A percentile compares a stretch with the other conserved stretches of the same genome.
These are phyloP conservation scores for Naegleria lovaniensis DNA, from an alignment of 208 protist genomes.

Conservation along the genomic window DNA sequence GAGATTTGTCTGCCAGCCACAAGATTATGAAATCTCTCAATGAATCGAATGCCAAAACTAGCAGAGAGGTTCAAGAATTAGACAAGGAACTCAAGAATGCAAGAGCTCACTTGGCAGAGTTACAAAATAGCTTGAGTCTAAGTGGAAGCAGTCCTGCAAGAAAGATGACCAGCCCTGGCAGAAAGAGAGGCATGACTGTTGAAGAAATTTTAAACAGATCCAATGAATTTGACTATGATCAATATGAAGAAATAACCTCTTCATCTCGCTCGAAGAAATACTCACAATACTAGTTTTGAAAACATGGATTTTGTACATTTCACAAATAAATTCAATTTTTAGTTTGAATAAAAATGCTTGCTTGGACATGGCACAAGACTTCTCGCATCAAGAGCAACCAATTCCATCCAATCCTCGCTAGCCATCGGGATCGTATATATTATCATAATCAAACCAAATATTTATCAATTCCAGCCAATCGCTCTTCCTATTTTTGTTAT, in stretches of 20 bases:
- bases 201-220: constrained; percentile 7
- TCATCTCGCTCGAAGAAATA: neutral
- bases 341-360: no score
- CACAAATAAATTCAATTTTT: no score
- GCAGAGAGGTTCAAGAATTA: neutral
- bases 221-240: neutral
- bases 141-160: neutral
- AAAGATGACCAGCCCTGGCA: neutral
- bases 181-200: neutral
- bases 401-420: no score
- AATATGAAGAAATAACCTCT: neutral
- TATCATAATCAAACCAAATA: no score
- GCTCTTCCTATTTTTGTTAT: no score
- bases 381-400: no score
- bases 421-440: no score
- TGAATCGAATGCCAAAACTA: neutral
- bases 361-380: no score
- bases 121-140: constrained; percentile 2
- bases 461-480: no score
- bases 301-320: no score
- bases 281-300: neutral
- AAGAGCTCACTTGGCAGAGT: constrained; percentile 11
- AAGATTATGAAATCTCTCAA: constrained; percentile 8
- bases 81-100: constrained; percentile 24
- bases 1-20: neutral